Evolutionary conservation across 75 land plant species (phyloP).

Genomic region (Chamaecyparis obtusa): DNA sequence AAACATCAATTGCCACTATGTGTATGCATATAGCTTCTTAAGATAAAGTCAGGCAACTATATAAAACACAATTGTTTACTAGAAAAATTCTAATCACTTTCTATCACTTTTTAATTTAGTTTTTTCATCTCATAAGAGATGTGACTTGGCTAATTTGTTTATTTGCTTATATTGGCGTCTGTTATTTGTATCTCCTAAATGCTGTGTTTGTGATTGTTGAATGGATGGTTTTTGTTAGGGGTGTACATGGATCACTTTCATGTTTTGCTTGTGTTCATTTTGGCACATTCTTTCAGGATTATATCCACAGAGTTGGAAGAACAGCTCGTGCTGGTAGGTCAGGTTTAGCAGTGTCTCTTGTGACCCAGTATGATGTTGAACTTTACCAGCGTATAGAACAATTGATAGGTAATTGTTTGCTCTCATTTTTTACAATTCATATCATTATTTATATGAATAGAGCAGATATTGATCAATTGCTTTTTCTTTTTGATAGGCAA

Average conservation of each 20-base stretch:
- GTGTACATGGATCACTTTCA: not conserved
- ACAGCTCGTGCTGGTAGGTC: constrained; percentile 97
- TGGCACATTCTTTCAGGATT: constrained; percentile 50
- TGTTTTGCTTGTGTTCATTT: not conserved
- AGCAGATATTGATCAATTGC: not conserved
- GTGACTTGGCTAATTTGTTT: not conserved
- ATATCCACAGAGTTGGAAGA: constrained; percentile 92
- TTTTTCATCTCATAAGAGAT: not conserved
- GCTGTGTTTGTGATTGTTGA: not conserved
- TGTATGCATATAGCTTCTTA: not conserved
- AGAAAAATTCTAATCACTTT: not conserved
- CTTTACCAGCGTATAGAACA: constrained; percentile 82
- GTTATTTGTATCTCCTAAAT: not conserved
- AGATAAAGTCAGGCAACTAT: not conserved
- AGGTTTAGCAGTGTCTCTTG: constrained; percentile 88
- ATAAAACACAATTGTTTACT: not conserved
- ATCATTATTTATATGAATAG: not conserved
- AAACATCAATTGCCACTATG: not conserved
- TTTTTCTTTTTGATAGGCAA: constrained; percentile 40
- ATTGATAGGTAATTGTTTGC: constrained; percentile 54
- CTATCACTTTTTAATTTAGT: not conserved
- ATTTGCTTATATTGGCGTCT: not conserved
- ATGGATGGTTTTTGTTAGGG: not conserved
- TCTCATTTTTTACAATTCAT: not conserved
- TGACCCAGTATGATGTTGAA: constrained; percentile 89